Conservation (phyloP, 2,329 filamentous ascomycete species). For the Orbilia brochopaga region DNA sequence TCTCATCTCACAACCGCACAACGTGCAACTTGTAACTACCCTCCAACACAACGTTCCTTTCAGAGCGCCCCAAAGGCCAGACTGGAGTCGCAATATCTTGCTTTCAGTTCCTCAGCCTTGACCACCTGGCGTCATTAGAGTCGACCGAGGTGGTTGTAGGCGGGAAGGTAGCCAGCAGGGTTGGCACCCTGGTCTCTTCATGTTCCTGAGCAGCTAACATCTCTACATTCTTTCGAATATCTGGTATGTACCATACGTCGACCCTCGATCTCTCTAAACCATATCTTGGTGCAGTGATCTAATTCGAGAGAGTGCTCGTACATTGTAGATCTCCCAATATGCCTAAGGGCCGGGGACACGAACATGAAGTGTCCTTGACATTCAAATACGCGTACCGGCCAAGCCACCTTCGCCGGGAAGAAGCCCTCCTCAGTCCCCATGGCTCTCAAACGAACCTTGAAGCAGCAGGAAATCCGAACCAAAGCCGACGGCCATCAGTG, state of each 20-base stretch:
- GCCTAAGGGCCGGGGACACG: constrained; percentile 27
- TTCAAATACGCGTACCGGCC: constrained; percentile 47
- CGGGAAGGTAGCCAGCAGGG: neutral
- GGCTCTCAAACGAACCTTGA: constrained; percentile 33
- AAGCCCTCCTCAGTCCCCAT: constrained; percentile 20
- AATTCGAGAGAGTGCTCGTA: neutral
- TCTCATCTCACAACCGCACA: no score
- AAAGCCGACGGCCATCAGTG: constrained; percentile 25
- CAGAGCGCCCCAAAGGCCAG: constrained; percentile 1
- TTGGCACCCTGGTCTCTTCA: neutral
- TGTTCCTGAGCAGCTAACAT: constrained; percentile 2
- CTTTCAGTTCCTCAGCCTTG: neutral
- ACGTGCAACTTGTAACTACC: no score
- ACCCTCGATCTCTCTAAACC: no score
- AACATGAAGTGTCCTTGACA: constrained; percentile 39
- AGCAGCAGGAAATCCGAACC: neutral
- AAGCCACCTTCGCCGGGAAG: constrained; percentile 22
- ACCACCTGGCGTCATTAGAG: constrained; percentile 21
- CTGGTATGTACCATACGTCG: constrained; percentile 12
- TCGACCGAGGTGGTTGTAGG: constrained; percentile 8
- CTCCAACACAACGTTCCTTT: constrained; percentile 20
- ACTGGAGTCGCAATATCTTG: constrained; percentile 26
- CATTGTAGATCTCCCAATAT: constrained; percentile 22
- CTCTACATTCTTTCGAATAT: constrained; percentile 42
- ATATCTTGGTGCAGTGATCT: neutral